phyloP scores from a whole-genome alignment of 176 grass and related monocot genomes.

The Carex littledalei region DNA sequence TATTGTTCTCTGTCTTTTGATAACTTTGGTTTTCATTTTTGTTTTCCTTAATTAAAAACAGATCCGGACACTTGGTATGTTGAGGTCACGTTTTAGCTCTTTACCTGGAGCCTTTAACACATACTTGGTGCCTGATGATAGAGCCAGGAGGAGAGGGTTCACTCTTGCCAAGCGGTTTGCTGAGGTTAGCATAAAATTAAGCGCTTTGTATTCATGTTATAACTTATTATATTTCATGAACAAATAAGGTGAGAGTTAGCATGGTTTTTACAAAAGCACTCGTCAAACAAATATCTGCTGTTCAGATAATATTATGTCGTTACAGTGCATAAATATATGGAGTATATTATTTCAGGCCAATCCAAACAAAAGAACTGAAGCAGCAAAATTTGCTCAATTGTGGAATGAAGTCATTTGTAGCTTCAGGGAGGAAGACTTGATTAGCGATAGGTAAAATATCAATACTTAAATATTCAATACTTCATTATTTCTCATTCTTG shows the following conservation, averaged over 20 bases:
- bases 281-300: not conserved
- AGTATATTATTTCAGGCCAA: conserved; percentile 45
- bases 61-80: conserved; percentile 91
- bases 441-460: conserved; percentile 72
- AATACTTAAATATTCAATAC: not conserved
- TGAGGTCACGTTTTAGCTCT: conserved; percentile 92
- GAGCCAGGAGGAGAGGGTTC: conserved; percentile 56
- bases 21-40: not conserved
- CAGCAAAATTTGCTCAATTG: conserved; percentile 96
- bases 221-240: conserved; percentile 11
- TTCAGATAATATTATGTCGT: not conserved
- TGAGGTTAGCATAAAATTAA: conserved; percentile 51
- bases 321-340: not conserved
- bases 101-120: conserved; percentile 96
- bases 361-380: conserved; percentile 97
- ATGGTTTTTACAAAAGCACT: conserved; percentile 7
- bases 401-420: conserved; percentile 97
- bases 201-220: not conserved
- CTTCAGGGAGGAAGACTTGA: conserved; percentile 93
- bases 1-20: not conserved
- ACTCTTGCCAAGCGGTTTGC: conserved; percentile 75
- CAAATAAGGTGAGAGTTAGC: not conserved
- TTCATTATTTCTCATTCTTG: not conserved
- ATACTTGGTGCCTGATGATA: conserved; percentile 79
- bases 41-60: conserved; percentile 27